Evolutionary conservation across 768 basidiomycete species (phyloP), one percentile per base, ranked within the genome.

Genomic region (Auriscalpium microsporum): DNA sequence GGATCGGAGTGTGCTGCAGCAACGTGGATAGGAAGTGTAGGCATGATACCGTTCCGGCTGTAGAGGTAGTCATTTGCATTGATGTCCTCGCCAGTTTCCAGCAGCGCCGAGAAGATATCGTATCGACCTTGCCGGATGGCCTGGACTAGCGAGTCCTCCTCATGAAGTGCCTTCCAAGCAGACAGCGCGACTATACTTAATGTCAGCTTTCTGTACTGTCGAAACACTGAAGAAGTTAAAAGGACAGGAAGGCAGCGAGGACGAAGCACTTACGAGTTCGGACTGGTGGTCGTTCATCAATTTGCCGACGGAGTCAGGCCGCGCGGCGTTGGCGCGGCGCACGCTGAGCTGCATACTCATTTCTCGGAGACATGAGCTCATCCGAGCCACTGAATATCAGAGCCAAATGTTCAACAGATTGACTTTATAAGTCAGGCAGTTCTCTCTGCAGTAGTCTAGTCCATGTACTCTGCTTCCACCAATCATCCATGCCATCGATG

Each of bases 381-480:
- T 28, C 23, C 5, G 28, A 28, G 28, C 28, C 28, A 28, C 5
- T n/a, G n/a, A 21, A 21, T 21, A 21, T 28, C 7, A 44, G 42
- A 4, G 42, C 42, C 3, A 14, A 1, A n/a, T 34, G 17, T 17
- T 5, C 42, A 3, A 19, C 14, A 44, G 4, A 44, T 36, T 34
- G n/a, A 17, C 76, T 56, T 60, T 63, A 74, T 62, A 80, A 51
- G 70, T 94, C 92, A n/a, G 91, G 91, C 53, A 94, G 69, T 69
- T 94, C 91, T 66, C 92, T 76, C 60, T 85, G 83, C 63, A 90
- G 81, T 53, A 94, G 71, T 56, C 92, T 74, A 40, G 75, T 82
- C 90, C 91, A 95, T 50, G 91, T 94, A 58, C 82, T 88, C 64
- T 93, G 90, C 65, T 82, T 90, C 92, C 93, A 94, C 90, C 89